These are phyloP conservation scores for Dimocarpus longan DNA, from an alignment of 345 rosid species.

Conservation along the genomic window DNA sequence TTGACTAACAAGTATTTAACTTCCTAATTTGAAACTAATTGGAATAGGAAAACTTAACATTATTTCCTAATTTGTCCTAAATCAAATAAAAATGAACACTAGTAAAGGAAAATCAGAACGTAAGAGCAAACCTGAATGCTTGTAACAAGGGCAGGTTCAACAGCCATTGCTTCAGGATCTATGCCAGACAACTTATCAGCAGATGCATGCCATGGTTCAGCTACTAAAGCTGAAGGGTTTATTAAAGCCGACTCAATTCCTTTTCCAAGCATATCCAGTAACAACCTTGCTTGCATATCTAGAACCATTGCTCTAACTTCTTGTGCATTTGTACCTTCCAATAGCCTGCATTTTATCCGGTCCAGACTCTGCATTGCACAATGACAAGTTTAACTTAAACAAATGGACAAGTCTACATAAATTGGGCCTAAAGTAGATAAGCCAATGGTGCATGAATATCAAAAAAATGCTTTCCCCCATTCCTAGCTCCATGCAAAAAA, in stretches of 20 bases:
- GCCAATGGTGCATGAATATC: not conserved
- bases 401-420: conserved; percentile 19
- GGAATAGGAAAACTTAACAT: no score
- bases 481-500: not conserved
- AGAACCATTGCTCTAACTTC: conserved; percentile 99
- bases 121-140: conserved; percentile 69
- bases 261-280: conserved; percentile 98
- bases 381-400: conserved; percentile 25
- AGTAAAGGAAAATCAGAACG: not conserved
- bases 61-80: no score
- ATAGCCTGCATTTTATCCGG: conserved; percentile 92
- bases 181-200: conserved; percentile 69
- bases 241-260: conserved; percentile 97
- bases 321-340: conserved; percentile 99
- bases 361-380: conserved; percentile 79
- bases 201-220: conserved; percentile 89
- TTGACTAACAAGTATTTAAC: no score
- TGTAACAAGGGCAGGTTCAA: conserved; percentile 84
- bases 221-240: conserved; percentile 85
- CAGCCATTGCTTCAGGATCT: conserved; percentile 94
- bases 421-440: conserved; percentile 6
- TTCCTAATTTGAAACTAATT: no score
- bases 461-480: not conserved
- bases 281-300: conserved; percentile 97
- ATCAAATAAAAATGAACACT: not conserved